Evolutionary conservation across 73 alveolate genomes (phyloP), one percentile per base, ranked within the genome.

Genomic region (Uronychia binucleata): DNA sequence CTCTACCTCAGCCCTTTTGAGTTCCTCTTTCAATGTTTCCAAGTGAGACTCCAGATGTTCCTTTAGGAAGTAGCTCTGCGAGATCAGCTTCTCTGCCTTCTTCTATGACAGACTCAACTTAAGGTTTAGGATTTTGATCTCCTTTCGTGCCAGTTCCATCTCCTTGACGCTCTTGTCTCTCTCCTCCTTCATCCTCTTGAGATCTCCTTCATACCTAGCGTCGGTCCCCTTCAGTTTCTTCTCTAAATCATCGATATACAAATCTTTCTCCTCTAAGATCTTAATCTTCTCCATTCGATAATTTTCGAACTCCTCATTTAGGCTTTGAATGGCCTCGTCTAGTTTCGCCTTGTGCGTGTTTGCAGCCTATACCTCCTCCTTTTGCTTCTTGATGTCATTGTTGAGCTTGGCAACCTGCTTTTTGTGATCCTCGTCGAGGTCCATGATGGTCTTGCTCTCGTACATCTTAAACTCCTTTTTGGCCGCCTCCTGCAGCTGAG

Each of bases 251-350:
- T 33, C 57, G 28, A 87, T 29, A 30, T 35, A 29, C 28, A 26
- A 30, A 13, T 79, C 27, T 34, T 74, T 87, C 59, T 87, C 93
- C 0, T 67, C 34, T 27, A 77, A 75, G 31, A 57, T 27, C 28
- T 60, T 30, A 11, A n/a, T 67, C 26, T 57, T 60, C 13, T 80
- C 80, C 14, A 28, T 33, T 67, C 79, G 58, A 59, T 87, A 87
- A 29, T 34, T 34, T 30, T 35, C 31, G 35, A 80, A 87, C 29
- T 87, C 93, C 25, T 30, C 75, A 28, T 33, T 34, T 11, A 78
- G 84, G 26, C 35, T 58, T 30, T 78, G 84, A 33, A 30, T 78
- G 33, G 32, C 76, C 1, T 31, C 1, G 0, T 30, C 33, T 19
- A 30, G 35, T 31, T 34, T 78, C 8, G 28, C 35, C 30, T 34